Conservation (phyloP, 805 yeast species). For the Metschnikowia santaceciliae region DNA sequence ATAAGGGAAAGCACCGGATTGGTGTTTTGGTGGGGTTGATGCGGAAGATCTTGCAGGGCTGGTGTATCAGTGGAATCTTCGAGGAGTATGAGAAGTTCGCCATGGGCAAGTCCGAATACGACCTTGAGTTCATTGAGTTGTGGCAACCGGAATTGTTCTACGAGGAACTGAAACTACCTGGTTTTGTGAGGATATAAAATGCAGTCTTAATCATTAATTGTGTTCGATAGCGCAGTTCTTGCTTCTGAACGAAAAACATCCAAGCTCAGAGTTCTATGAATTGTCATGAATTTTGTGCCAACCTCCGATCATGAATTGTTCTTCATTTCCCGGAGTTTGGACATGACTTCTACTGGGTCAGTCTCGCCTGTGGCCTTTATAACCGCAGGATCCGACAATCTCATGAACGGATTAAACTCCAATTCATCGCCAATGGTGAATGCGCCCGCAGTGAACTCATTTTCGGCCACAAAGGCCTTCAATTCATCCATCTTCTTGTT, state of each 20-base stretch:
- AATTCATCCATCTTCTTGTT: conserved; percentile 53
- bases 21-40: conserved; percentile 92
- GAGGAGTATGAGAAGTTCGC: conserved; percentile 93
- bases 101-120: conserved; percentile 89
- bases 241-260: not conserved
- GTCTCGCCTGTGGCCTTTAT: conserved; percentile 52
- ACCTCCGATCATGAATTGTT: conserved; percentile 35
- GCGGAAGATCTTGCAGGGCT: conserved; percentile 81
- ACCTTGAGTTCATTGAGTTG: conserved; percentile 82
- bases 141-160: conserved; percentile 62
- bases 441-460: conserved; percentile 79
- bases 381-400: conserved; percentile 61
- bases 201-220: not conserved
- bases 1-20: conserved; percentile 95
- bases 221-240: not conserved
- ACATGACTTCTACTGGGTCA: conserved; percentile 60
- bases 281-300: conserved; percentile 26
- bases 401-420: conserved; percentile 85
- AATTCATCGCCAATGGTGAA: conserved; percentile 85
- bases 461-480: conserved; percentile 43
- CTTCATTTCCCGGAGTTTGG: conserved; percentile 69
- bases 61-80: conserved; percentile 90
- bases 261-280: conserved; percentile 8
- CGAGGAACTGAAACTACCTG: conserved; percentile 51
- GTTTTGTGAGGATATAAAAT: conserved; percentile 48